Evolutionary conservation across 306 rosid species (phyloP).

Genomic region (Cicer chorassanicum): DNA sequence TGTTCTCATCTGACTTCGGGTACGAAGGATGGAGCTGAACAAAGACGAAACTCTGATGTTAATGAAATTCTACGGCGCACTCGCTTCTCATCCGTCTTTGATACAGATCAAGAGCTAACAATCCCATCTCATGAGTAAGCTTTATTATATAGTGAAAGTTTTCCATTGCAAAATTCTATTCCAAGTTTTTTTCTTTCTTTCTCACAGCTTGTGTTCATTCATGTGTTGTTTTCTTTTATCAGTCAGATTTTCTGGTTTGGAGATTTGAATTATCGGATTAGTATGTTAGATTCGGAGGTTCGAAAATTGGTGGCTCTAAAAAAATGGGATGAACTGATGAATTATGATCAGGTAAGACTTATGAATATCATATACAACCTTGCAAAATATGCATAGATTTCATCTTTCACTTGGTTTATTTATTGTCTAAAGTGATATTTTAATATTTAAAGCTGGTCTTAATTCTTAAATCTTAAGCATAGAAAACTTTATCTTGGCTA

Average conservation of each 20-base stretch:
- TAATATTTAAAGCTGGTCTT: neutral
- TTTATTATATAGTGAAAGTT: slow-evolving; percentile 6
- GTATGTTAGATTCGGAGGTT: slow-evolving; percentile 63
- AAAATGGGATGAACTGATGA: slow-evolving; percentile 78
- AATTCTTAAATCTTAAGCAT: neutral
- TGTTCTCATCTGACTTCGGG: slow-evolving; percentile 98
- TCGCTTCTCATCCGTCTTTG: slow-evolving; percentile 73
- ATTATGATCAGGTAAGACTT: slow-evolving; percentile 77
- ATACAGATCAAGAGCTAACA: slow-evolving; percentile 76
- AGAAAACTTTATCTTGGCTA: slow-evolving; percentile 1
- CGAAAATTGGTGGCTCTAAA: slow-evolving; percentile 68
- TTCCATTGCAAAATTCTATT: slow-evolving; percentile 12
- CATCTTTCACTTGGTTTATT: neutral
- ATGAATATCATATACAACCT: neutral
- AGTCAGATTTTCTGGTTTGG: slow-evolving; percentile 98
- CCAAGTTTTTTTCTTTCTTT: neutral
- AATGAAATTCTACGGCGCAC: slow-evolving; percentile 84
- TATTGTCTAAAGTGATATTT: neutral
- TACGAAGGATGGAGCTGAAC: slow-evolving; percentile 84
- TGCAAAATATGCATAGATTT: neutral
- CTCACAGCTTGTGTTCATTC: slow-evolving; percentile 31
- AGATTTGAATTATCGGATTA: slow-evolving; percentile 92
- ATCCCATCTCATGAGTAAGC: slow-evolving; percentile 94
- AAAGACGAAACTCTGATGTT: slow-evolving; percentile 85
- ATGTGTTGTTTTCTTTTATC: slow-evolving; percentile 48